phyloP scores from a whole-genome alignment of 2,329 filamentous ascomycete genomes.

The Fusarium circinatum region DNA sequence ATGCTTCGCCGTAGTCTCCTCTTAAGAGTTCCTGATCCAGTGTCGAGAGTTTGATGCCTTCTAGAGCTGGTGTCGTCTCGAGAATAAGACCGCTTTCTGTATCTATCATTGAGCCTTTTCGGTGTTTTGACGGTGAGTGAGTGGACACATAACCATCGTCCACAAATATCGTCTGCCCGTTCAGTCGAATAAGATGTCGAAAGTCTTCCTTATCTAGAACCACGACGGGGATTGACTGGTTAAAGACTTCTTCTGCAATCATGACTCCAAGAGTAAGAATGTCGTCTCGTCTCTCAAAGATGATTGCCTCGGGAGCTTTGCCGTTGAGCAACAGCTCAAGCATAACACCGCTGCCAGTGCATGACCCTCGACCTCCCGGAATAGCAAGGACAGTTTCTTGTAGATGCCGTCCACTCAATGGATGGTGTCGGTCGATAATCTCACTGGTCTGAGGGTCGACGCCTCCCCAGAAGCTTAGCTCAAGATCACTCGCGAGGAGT shows the following conservation, averaged over 20 bases:
- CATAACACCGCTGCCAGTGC: conserved; percentile 57
- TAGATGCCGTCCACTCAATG: conserved; percentile 49
- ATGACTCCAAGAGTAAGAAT: conserved; percentile 58
- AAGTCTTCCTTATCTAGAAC: conserved; percentile 36
- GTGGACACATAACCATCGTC: conserved; percentile 12
- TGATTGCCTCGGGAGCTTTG: conserved; percentile 51
- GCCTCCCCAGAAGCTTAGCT: conserved; percentile 60
- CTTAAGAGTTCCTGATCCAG: conserved; percentile 8
- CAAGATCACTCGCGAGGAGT: conserved; percentile 42
- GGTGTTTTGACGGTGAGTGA: not conserved
- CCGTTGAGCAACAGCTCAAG: conserved; percentile 56
- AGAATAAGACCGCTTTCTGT: not conserved
- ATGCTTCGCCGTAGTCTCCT: conserved; percentile 26
- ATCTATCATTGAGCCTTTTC: not conserved
- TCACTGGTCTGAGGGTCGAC: conserved; percentile 53
- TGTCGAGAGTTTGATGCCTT: conserved; percentile 32
- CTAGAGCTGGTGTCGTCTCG: not conserved
- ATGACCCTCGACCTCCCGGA: conserved; percentile 58
- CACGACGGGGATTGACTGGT: conserved; percentile 53
- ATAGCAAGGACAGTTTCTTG: conserved; percentile 53
- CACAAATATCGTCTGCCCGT: conserved; percentile 13
- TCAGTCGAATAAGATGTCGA: not conserved
- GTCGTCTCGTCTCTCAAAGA: conserved; percentile 55
- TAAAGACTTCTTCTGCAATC: conserved; percentile 54
- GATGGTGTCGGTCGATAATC: conserved; percentile 57